Evolutionary conservation across 257 asterid species (phyloP), one percentile per base, ranked within the genome.

Genomic region (Cruciata laevipes): DNA sequence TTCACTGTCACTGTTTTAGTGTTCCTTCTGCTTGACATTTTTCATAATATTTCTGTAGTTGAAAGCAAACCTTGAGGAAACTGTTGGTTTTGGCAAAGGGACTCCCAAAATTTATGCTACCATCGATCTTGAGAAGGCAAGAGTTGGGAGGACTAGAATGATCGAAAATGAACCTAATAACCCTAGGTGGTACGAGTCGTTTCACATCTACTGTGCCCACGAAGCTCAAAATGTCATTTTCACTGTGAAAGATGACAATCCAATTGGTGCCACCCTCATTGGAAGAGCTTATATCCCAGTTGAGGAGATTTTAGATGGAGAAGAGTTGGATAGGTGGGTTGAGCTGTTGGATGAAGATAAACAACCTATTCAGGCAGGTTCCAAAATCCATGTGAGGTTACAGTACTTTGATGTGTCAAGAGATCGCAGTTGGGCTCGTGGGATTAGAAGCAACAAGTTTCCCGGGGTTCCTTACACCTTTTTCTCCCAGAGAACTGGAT

Each of bases 401-500:
- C 98, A 92, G 59, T 88, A 47, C 67, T 90, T 83, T 47, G 91
- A 88, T 13, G 78, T 88, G 6, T 35, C 71, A 3, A 84, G 91
- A 13, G 97, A 87, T 47, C 83, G 89, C 3, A 86, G 82, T 40
- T 91, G 91, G 85, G 92, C 79, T 33, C 87, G 75, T 38, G 97
- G 95, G 31, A 77, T 91, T 55, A 80, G 85, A 47, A 81, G 83
- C 63, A 9, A 75, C 3, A 83, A 83, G 62, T 85, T 75, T 67
- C 97, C 96, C 3, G 97, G 97, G 7, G 97, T 91, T 42, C 97
- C 97, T 7, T 88, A 86, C 74, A 88, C 97, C 1, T 91, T 88
- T 83, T 88, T 52, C 64, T 40, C 85, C 2, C 97, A 91, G 73
- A 75, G 96, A 62, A 81, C 79, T 40, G 97, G 97, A 3, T 88